Conservation (phyloP, 768 basidiomycete species). For the Lactifluus volemus region DNA sequence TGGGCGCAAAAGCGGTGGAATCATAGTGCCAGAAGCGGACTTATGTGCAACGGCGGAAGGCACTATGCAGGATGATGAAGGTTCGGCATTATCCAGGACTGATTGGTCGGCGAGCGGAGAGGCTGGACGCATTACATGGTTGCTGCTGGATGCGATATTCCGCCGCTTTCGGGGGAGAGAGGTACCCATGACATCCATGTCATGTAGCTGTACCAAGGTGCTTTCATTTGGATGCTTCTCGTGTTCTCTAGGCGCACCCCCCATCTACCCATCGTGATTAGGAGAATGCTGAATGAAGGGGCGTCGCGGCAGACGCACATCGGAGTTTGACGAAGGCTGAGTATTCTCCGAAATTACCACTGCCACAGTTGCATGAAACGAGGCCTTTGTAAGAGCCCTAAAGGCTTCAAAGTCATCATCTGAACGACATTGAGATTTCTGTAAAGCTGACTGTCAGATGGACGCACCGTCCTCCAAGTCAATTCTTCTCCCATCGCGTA, state of each 20-base stretch:
- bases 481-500: conserved; percentile 44
- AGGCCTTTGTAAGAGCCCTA: conserved; percentile 34
- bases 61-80: neutral
- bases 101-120: neutral
- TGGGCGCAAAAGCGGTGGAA: neutral
- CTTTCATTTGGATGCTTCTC: neutral
- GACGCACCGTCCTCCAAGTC: conserved; percentile 74
- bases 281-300: neutral
- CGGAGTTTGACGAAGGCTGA: neutral
- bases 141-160: conserved; percentile 1
- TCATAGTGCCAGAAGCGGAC: neutral
- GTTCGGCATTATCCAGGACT: neutral
- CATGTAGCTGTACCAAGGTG: neutral
- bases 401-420: conserved; percentile 81
- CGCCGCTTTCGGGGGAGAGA: conserved; percentile 6
- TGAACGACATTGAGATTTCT: conserved; percentile 23
- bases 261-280: neutral
- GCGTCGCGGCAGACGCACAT: neutral
- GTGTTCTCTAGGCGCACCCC: neutral
- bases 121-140: neutral
- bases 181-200: neutral
- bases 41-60: neutral
- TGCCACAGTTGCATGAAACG: conserved; percentile 18
- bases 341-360: conserved; percentile 2
- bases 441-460: neutral